Evolutionary conservation across 2,329 filamentous ascomycete genomes (phyloP), one percentile per base, ranked within the genome.

Genomic region (Dothideomycetes sp.): DNA sequence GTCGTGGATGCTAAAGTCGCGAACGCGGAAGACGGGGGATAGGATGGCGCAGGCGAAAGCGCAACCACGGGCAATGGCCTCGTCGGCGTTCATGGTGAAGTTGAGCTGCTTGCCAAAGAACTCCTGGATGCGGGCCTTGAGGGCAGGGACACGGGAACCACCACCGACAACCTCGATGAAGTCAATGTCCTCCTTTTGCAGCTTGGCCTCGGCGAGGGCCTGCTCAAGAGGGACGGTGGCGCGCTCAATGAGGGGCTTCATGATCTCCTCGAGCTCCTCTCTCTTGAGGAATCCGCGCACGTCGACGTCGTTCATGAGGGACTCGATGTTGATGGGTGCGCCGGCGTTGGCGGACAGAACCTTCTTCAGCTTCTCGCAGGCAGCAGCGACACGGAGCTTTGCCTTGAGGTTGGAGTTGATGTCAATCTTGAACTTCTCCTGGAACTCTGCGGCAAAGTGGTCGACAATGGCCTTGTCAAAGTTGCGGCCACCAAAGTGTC

Each of bases 281-380:
- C 91, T 83, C 62, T 89, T 95, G 57, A 98, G 74, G 74, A 94
- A 82, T 45, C 82, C 72, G 39, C 77, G 77, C 29, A 94, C 91
- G 61, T 98, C 91, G 46, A 94, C 71, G 61, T 98, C 91, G 65
- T 96, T 93, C 88, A 98, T 96, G 52, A 98, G 72, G 27, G 88
- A 95, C 71, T 98, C 91, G 56, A 98, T 93, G 73, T 88, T 96
- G 63, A 98, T 66, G 36, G 89, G 86, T 14, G 89, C 87, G 58
- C 83, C 76, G 52, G 88, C 83, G 69, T 96, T 96, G 60, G 91
- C 91, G 27, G 89, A 96, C 41, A 98, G 72, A 41, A 96, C 81
- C 79, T 96, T 96, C 81, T 98, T 98, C 60, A 94, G 70, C 75
- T 94, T 95, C 75, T 98, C 91, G 40, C 88, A 87, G 42, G 84